Base-by-base conservation (phyloP, 1,284 basidiomycete genomes). In the Porogramme epimiltina region DNA sequence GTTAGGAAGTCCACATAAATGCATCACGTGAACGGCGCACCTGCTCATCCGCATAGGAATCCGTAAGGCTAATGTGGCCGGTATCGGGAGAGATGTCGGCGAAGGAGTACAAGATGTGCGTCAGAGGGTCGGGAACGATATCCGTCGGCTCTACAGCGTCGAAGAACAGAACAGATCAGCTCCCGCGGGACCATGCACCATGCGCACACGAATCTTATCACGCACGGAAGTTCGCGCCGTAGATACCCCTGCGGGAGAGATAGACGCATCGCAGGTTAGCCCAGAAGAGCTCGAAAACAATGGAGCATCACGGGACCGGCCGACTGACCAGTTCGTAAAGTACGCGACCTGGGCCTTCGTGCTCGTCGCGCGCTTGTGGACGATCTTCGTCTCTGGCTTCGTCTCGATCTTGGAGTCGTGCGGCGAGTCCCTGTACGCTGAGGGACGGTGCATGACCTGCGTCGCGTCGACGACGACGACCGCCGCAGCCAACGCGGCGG, bases 71-170 rank as follows among this genome's bases (percentile, higher is more conserved):
- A 55, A 91, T 86, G 28, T 71, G 73, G 2, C 91, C 92, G 1
- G 84, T 82, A 23, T 79, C 75, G 19, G 84, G 70, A 51, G 85
- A 80, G 46, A 89, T 80, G 68, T 95, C 92, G 44, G 89, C 93
- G 64, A 97, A 97, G 3, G 85, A 72, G 65, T 96, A 96, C 20
- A 95, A 74, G 62, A 97, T 82, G 64, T 95, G 92, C 55, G 80
- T 81, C 71, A 82, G 80, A 68, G 75, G 81, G 53, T 67, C 71
- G 50, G 68, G 73, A 47, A 80, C 79, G 45, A 89, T 77, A 65
- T 79, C 66, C 70, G 81, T 73, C 67, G 89, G 78, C 71, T 84
- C 69, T 85, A 74, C 11, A 71, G n/a, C n/a, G n/a, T n/a, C n/a
- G n/a, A n/a, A n/a, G n/a, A n/a, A n/a, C n/a, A n/a, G n/a, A n/a